Evolutionary conservation across 495 filamentous ascomycete genomes (phyloP).

Genomic region (Penicillium canariense): DNA sequence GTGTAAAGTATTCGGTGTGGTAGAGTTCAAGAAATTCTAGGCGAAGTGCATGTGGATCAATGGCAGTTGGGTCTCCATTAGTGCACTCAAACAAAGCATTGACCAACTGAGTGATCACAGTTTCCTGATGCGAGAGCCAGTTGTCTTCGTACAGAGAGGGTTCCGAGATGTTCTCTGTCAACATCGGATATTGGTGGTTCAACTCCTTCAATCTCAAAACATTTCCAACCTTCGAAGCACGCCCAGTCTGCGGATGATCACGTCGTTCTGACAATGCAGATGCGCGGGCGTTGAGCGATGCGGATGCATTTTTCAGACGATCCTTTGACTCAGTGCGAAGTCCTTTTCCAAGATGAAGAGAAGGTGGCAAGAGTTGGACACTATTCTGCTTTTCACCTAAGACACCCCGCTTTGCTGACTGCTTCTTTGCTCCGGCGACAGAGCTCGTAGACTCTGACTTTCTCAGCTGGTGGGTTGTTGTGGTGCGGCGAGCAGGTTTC

Average conservation of each 20-base stretch:
- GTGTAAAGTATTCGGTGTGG: conserved; percentile 48
- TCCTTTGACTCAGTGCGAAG: neutral
- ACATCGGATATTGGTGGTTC: conserved; percentile 49
- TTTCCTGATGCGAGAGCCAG: conserved; percentile 64
- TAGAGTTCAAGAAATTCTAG: conserved; percentile 53
- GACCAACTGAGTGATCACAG: conserved; percentile 57
- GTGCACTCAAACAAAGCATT: conserved; percentile 53
- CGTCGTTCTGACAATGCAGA: conserved; percentile 13
- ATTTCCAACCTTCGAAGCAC: conserved; percentile 17
- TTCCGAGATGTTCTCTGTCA: conserved; percentile 53
- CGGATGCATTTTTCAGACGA: conserved; percentile 2
- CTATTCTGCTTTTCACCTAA: conserved; percentile 15
- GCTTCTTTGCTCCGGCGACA: conserved; percentile 1
- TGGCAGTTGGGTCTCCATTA: conserved; percentile 8
- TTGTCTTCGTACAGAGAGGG: conserved; percentile 63
- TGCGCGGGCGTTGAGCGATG: conserved; percentile 9
- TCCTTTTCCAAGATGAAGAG: neutral
- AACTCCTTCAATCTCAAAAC: conserved; percentile 14
- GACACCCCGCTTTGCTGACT: neutral
- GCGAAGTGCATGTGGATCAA: conserved; percentile 36
- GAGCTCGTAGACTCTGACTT: conserved; percentile 8
- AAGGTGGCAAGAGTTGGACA: conserved; percentile 2
- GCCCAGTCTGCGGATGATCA: conserved; percentile 20
- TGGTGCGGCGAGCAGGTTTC: neutral
- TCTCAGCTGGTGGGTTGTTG: neutral